Evolutionary conservation across 495 filamentous ascomycete species (phyloP).

Genomic region (Aspergillus carlsbadensis): DNA sequence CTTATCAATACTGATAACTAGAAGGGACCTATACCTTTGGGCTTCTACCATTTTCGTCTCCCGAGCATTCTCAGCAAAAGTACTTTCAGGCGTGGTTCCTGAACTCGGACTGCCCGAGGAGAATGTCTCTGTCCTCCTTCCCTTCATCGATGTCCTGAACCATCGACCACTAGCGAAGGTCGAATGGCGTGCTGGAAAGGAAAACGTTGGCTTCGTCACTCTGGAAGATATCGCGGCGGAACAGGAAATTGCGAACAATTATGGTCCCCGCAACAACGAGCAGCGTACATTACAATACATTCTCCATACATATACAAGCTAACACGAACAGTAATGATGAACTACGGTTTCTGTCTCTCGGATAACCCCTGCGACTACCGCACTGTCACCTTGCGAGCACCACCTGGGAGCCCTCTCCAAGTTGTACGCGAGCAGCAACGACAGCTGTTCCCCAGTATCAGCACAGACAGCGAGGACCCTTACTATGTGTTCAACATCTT

Average conservation of each 20-base stretch:
- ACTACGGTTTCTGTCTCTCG: constrained; percentile 64
- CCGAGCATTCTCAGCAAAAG: constrained; percentile 50
- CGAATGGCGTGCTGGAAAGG: constrained; percentile 55
- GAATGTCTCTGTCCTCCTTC: constrained; percentile 55
- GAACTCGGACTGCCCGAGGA: constrained; percentile 33
- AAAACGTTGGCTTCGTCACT: constrained; percentile 48
- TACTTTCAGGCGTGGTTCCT: constrained; percentile 40
- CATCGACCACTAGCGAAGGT: constrained; percentile 58
- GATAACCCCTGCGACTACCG: constrained; percentile 58
- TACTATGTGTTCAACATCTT: constrained; percentile 50
- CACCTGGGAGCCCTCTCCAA: constrained; percentile 41
- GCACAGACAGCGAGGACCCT: constrained; percentile 35
- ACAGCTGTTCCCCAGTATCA: constrained; percentile 33
- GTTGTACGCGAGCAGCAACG: constrained; percentile 34
- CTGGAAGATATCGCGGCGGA: constrained; percentile 47
- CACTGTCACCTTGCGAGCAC: constrained; percentile 43
- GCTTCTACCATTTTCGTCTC: constrained; percentile 63
- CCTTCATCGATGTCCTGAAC: constrained; percentile 61
- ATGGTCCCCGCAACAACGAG: constrained; percentile 66
- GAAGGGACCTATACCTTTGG: constrained; percentile 64
- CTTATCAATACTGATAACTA: constrained; percentile 12
- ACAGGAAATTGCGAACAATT: constrained; percentile 65
- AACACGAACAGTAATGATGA: constrained; percentile 53
- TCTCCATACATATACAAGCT: not conserved
- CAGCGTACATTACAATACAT: constrained; percentile 45